Percentiles rank a stretch among this genome's conserved stretches.
phyloP scores from a whole-genome alignment of 352 stramenopile species.

The Pythium dissotocum region DNA sequence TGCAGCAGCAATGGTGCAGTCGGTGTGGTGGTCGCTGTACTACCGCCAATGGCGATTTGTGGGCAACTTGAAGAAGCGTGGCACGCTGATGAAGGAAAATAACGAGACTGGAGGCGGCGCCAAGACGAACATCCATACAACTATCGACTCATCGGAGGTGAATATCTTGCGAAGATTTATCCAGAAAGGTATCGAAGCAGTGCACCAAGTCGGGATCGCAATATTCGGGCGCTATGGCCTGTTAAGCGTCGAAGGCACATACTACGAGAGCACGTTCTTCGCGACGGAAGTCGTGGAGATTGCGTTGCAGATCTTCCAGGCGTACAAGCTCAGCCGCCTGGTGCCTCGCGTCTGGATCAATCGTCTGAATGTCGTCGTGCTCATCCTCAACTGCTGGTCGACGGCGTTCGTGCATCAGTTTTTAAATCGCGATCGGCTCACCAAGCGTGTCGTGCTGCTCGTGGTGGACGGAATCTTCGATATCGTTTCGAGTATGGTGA shows the following conservation, averaged over 20 bases:
- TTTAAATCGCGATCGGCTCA: background rate
- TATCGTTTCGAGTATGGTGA: slow-evolving; percentile 15
- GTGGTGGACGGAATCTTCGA: slow-evolving; percentile 23
- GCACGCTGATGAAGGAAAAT: background rate
- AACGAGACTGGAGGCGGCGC: background rate
- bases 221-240: background rate
- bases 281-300: slow-evolving; percentile 9
- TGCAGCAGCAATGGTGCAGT: background rate
- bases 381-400: slow-evolving; percentile 15
- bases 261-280: slow-evolving; percentile 12
- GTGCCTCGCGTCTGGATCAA: slow-evolving; percentile 23
- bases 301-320: slow-evolving; percentile 17
- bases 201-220: background rate
- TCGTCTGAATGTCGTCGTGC: slow-evolving; percentile 18
- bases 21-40: slow-evolving; percentile 7
- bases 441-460: slow-evolving; percentile 1
- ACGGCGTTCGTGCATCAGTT: slow-evolving; percentile 8
- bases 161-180: background rate
- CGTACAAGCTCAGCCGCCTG: slow-evolving; percentile 18
- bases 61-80: background rate
- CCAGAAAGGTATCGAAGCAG: background rate
- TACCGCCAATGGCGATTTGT: slow-evolving; percentile 10
- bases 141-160: background rate
- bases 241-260: slow-evolving; percentile 8
- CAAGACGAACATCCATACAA: background rate